Evolutionary conservation across 768 basidiomycete species (phyloP).

Genomic region (Psilocybe tampanensis): DNA sequence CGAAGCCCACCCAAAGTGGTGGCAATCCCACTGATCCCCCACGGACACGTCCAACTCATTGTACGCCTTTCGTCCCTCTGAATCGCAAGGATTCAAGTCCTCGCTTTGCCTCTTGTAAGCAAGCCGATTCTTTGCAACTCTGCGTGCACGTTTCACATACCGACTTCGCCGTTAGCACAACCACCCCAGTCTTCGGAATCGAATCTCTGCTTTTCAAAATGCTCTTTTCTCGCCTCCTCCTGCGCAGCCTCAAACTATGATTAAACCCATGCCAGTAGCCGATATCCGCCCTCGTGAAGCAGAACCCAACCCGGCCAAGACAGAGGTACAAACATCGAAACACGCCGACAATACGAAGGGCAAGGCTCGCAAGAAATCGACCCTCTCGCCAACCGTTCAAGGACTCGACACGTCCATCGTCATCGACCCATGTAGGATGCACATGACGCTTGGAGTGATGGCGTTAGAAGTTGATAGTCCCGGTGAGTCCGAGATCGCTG

Average conservation of each 20-base stretch:
- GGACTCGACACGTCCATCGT: conserved; percentile 67
- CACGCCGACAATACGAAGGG: background rate
- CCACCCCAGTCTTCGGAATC: conserved; percentile 38
- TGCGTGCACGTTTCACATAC: background rate
- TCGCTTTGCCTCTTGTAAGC: conserved; percentile 35
- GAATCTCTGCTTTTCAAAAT: conserved; percentile 39
- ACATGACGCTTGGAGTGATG: conserved; percentile 80
- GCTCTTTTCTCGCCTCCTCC: conserved; percentile 49
- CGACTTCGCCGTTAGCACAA: conserved; percentile 24
- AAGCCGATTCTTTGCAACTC: background rate
- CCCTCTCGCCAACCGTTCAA: conserved; percentile 27
- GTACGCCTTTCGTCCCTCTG: conserved; percentile 15
- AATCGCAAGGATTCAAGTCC: conserved; percentile 23
- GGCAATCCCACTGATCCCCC: background rate
- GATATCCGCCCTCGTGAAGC: no score
- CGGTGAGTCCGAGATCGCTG: no score
- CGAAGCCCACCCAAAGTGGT: background rate
- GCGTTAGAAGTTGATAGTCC: conserved; percentile 38
- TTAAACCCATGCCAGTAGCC: background rate
- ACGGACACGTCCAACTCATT: conserved; percentile 32
- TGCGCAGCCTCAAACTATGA: background rate
- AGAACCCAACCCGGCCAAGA: background rate
- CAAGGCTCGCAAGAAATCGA: background rate
- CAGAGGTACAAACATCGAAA: background rate
- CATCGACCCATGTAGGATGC: conserved; percentile 59